A percentile compares a stretch with the other conserved stretches of the same genome.
Conservation (phyloP, 768 basidiomycete species). For the Hygrophorus pudorinus region DNA sequence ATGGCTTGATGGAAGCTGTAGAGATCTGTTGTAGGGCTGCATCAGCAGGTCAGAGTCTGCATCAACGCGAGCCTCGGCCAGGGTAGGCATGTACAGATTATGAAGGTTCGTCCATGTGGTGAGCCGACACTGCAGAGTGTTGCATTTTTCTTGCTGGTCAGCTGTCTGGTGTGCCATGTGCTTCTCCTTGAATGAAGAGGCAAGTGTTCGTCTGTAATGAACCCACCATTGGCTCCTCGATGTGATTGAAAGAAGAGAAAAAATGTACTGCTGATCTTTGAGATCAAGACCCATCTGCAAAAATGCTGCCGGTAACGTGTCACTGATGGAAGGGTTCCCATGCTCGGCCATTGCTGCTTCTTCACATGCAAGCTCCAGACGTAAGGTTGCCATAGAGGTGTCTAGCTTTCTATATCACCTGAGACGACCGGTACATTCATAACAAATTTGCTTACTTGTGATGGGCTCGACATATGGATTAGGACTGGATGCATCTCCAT, state of each 20-base stretch:
- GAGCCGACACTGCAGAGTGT: slow-evolving; percentile 1
- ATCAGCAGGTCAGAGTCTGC: not conserved
- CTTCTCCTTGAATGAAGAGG: not conserved
- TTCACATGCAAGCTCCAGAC: slow-evolving; percentile 6
- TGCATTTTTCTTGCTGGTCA: slow-evolving; percentile 5
- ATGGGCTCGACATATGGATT: slow-evolving; percentile 2
- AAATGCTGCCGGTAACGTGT: slow-evolving; percentile 1
- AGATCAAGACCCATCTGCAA: slow-evolving; percentile 4
- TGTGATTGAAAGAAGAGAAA: not conserved
- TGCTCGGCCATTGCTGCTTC: not conserved
- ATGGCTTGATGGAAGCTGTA: not conserved
- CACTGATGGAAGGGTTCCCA: not conserved
- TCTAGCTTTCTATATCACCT: not conserved
- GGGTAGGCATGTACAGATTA: slow-evolving; percentile 5
- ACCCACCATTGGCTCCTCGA: not conserved
- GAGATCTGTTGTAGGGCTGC: not conserved
- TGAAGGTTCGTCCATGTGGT: not conserved
- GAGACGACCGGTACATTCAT: no score
- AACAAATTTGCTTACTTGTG: not conserved
- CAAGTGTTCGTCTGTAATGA: not conserved
- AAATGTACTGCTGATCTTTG: slow-evolving; percentile 5
- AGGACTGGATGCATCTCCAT: not conserved
- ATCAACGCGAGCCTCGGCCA: not conserved
- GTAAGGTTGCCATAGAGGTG: not conserved
- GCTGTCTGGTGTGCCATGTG: not conserved